Base-by-base conservation (phyloP, 1,139 yeast species). In the Geotrichum citri-aurantii region DNA sequence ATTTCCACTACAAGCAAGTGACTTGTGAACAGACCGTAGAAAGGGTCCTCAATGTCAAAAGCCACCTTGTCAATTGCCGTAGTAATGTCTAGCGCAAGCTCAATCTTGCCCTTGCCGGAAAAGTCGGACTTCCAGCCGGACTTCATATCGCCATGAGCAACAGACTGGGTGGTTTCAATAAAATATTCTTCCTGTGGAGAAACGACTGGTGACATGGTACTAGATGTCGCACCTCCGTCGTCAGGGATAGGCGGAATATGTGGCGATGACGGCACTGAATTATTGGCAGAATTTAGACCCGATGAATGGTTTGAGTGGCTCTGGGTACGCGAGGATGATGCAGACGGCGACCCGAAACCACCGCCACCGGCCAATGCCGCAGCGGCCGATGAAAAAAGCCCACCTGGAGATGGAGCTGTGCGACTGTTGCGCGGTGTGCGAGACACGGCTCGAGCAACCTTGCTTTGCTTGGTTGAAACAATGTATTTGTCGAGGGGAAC, bases 71-170 rank as follows among this genome's bases (percentile, higher is more conserved):
- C 88, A 40, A 85, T 84, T 19, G 48, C 26, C 6, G 48, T 23
- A 2, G 27, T 46, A 8, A 52, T 17, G 7, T 23, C 29, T 7
- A 44, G 17, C 17, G 29, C 3, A 60, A 90, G 71, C 72, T 90
- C 96, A 59, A 91, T 85, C 61, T 81, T 79, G 6, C 97, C 98
- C 47, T 78, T 77, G 40, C 84, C 87, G 17, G 83, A 73, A 70
- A 86, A 92, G 72, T 95, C 98, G 0, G 95, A 84, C 71, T 93
- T 93, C 99, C 99, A 93, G 5, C 99, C 99, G 26, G 82, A 79
- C 69, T 87, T 88, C 68, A 90, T 73, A 61, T 88, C 96, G 6
- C 97, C 97, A 58, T 84, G 81, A 14, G 86, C 81, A 12, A 93
- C 77, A 1, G 88, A 82, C 50, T 93, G 78, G 0, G 81, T 79